Base-by-base conservation (phyloP, 148 eudicot species). In the Spergularia bocconei region DNA sequence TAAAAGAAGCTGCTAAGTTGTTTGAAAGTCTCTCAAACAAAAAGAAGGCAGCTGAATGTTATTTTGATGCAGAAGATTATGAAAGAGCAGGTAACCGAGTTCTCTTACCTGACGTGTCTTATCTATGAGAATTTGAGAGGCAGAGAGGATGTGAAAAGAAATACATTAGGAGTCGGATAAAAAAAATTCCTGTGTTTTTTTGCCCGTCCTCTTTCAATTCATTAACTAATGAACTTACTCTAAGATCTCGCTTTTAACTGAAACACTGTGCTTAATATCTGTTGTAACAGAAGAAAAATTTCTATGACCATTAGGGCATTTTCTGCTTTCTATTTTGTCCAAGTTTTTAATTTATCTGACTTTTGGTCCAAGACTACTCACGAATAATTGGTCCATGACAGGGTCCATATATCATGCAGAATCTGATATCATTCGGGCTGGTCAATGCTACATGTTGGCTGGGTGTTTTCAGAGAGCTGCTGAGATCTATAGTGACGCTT, bases 41-140 rank as follows among this genome's bases (percentile, higher is more conserved):
- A 63, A 84, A 88, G 25, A 70, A 83, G 69, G 97, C 97, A 3
- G 97, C 93, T 1, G 75, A 81, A 51, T 89, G 86, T 66, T 84
- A 67, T 20, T 67, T 71, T 70, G 82, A 75, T 39, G 73, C 82
- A 7, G 72, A 72, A 48, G 85, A 82, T 20, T 86, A 75, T 79
- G 84, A 72, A 73, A 79, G 25, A 81, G 88, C 88, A 29, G 86
- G 88, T 86, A 70, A 50, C 0, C 10, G 2, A 65, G 29, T 11
- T 14, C 55, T 44, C 48, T 44, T 44, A 44, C 36, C 36, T 29
- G 2, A 29, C 36, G 1, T 29, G 36, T 29, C 36, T 29, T 29
- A 29, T 29, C 36, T 29, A 29, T 29, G 36, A 29, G 36, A 44
- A 44, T 6, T 44, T 6, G 48, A 44, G 9, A 44, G 48, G 48